phyloP scores from a whole-genome alignment of 345 rosid genomes.

The Populus davidiana region DNA sequence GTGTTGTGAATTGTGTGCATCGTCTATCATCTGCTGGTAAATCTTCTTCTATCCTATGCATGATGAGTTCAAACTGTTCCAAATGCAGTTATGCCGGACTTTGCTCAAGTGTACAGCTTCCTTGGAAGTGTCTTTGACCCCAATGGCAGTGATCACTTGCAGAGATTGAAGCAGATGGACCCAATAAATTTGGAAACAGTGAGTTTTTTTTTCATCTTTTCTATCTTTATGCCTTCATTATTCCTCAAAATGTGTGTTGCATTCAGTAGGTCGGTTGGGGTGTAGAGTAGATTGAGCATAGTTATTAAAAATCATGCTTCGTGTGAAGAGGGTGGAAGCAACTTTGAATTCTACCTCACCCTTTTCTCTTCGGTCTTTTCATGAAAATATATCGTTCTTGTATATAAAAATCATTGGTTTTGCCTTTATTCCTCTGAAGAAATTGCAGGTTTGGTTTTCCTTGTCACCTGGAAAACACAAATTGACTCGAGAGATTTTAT shows the following conservation, averaged over 20 bases:
- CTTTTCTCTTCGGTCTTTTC: not conserved
- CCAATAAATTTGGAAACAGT: slow-evolving; percentile 79
- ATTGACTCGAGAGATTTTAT: not conserved
- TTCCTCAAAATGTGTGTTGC: not conserved
- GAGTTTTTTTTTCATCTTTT: slow-evolving; percentile 11
- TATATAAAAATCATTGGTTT: not conserved
- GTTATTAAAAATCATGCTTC: not conserved
- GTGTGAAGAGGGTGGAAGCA: not conserved
- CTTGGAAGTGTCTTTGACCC: slow-evolving; percentile 91
- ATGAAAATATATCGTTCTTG: not conserved
- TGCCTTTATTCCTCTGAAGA: not conserved
- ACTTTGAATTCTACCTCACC: not conserved
- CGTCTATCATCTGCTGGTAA: not conserved
- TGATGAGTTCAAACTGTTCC: not conserved
- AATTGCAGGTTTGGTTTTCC: not conserved
- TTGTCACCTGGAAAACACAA: not conserved
- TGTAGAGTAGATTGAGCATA: not conserved
- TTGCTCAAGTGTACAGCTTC: slow-evolving; percentile 85
- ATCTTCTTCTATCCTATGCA: not conserved
- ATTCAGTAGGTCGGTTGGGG: not conserved
- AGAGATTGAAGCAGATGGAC: slow-evolving; percentile 82
- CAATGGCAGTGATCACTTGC: slow-evolving; percentile 53
- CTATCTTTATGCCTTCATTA: not conserved
- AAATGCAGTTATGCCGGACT: slow-evolving; percentile 80
- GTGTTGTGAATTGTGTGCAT: not conserved